phyloP scores from a whole-genome alignment of 352 stramenopile species.

The Pythium aphanidermatum region DNA sequence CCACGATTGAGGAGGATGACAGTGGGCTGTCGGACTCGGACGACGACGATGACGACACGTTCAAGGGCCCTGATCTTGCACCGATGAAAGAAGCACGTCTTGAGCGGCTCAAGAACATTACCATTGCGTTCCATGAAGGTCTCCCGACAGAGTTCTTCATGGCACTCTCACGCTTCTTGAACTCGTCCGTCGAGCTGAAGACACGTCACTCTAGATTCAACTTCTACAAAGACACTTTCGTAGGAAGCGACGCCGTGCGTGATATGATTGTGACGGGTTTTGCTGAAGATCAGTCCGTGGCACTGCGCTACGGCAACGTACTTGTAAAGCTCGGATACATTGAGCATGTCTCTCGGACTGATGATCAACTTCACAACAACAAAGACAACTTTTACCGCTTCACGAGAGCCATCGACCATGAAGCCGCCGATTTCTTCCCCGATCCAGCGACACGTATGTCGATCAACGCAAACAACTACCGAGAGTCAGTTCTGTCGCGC shows the following conservation, averaged over 20 bases:
- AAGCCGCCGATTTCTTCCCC: slow-evolving; percentile 22
- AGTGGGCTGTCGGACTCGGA: slow-evolving; percentile 26
- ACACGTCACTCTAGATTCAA: slow-evolving; percentile 79
- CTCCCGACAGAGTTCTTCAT: slow-evolving; percentile 76
- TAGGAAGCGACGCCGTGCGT: slow-evolving; percentile 62
- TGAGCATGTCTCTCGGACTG: slow-evolving; percentile 70
- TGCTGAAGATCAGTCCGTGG: slow-evolving; percentile 63
- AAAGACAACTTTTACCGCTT: slow-evolving; percentile 87
- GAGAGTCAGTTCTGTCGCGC: slow-evolving; percentile 64
- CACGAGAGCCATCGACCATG: slow-evolving; percentile 56
- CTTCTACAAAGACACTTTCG: slow-evolving; percentile 85
- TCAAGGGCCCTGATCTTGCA: slow-evolving; percentile 42
- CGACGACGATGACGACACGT: slow-evolving; percentile 34
- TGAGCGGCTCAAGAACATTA: slow-evolving; percentile 68
- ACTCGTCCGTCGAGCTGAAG: slow-evolving; percentile 74
- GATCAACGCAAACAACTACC: slow-evolving; percentile 63
- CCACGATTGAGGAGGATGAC: slow-evolving; percentile 10
- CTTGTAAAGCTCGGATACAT: slow-evolving; percentile 78
- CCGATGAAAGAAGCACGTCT: slow-evolving; percentile 64
- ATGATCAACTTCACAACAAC: slow-evolving; percentile 76
- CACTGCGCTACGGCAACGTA: slow-evolving; percentile 68
- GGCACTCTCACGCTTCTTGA: slow-evolving; percentile 61
- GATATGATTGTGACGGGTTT: slow-evolving; percentile 75
- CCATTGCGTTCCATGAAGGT: slow-evolving; percentile 75
- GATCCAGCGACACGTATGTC: slow-evolving; percentile 34